phyloP scores from a whole-genome alignment of 192 early-diverging fungal species.

The Backusella australiensis region DNA sequence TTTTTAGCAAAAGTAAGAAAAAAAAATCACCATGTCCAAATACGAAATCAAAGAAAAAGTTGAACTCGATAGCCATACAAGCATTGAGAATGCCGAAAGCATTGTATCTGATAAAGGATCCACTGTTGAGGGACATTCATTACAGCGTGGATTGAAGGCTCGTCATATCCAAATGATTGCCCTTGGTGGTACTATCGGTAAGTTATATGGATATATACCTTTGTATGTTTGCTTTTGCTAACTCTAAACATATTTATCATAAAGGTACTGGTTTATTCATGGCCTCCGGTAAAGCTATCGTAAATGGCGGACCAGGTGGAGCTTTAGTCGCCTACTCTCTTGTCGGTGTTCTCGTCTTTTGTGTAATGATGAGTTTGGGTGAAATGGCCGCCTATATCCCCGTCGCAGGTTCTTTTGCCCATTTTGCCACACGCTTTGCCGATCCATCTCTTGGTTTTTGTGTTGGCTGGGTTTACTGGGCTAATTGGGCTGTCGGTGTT shows the following conservation, averaged over 20 bases:
- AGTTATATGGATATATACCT: not conserved
- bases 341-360: constrained; percentile 61
- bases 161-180: constrained; percentile 37
- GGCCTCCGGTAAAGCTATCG: constrained; percentile 64
- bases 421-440: constrained; percentile 75
- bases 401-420: constrained; percentile 76
- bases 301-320: constrained; percentile 68
- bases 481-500: constrained; percentile 67
- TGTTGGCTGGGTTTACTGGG: constrained; percentile 29
- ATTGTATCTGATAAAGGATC: not conserved
- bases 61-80: not conserved
- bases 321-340: constrained; percentile 63
- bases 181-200: constrained; percentile 26
- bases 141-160: constrained; percentile 23
- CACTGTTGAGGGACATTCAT: not conserved
- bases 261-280: constrained; percentile 73
- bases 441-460: constrained; percentile 63
- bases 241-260: not conserved
- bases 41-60: constrained; percentile 13
- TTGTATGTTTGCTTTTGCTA: not conserved
- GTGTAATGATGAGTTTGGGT: constrained; percentile 68
- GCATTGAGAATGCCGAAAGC: constrained; percentile 10
- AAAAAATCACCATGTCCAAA: not conserved
- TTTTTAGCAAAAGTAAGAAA: not conserved
- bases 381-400: constrained; percentile 80